These are phyloP conservation scores for Talaromyces sp. DNA, from an alignment of 2,329 filamentous ascomycete species.

Conservation along the genomic window DNA sequence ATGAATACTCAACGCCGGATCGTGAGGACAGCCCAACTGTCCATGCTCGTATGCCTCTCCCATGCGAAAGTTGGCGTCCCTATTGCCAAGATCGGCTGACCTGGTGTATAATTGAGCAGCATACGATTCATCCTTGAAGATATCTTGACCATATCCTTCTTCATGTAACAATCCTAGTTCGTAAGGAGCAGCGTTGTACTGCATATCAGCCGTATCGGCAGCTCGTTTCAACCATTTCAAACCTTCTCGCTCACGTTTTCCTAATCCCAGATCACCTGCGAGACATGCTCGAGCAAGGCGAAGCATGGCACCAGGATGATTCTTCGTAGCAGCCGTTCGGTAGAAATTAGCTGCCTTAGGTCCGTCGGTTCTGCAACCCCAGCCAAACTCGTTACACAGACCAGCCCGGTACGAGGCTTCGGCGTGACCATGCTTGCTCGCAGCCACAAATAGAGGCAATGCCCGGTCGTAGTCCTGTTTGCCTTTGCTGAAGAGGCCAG, in stretches of 20 bases:
- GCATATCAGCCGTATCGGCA: conserved; percentile 78
- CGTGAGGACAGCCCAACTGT: conserved; percentile 77
- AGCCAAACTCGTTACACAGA: conserved; percentile 96
- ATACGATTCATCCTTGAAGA: conserved; percentile 87
- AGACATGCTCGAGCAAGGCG: conserved; percentile 88
- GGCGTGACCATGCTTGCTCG: conserved; percentile 94
- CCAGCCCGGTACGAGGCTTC: conserved; percentile 92
- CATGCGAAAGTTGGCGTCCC: conserved; percentile 79
- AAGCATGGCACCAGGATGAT: conserved; percentile 91
- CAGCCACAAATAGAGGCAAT: conserved; percentile 87
- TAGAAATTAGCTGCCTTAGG: conserved; percentile 93
- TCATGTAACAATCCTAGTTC: conserved; percentile 87
- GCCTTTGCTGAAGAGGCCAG: conserved; percentile 90
- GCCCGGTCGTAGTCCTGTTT: conserved; percentile 88
- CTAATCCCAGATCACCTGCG: conserved; percentile 78
- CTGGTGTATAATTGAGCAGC: conserved; percentile 92
- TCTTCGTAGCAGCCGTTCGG: conserved; percentile 83
- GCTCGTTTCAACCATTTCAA: conserved; percentile 96
- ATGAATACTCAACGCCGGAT: conserved; percentile 90
- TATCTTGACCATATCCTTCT: conserved; percentile 86
- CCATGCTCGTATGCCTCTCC: conserved; percentile 98
- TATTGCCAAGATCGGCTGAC: conserved; percentile 84
- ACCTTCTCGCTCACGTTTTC: conserved; percentile 82
- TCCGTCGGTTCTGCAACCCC: conserved; percentile 87
- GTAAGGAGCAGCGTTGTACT: conserved; percentile 91